phyloP scores from a whole-genome alignment of 2,329 filamentous ascomycete species.

The Coniella vitis region DNA sequence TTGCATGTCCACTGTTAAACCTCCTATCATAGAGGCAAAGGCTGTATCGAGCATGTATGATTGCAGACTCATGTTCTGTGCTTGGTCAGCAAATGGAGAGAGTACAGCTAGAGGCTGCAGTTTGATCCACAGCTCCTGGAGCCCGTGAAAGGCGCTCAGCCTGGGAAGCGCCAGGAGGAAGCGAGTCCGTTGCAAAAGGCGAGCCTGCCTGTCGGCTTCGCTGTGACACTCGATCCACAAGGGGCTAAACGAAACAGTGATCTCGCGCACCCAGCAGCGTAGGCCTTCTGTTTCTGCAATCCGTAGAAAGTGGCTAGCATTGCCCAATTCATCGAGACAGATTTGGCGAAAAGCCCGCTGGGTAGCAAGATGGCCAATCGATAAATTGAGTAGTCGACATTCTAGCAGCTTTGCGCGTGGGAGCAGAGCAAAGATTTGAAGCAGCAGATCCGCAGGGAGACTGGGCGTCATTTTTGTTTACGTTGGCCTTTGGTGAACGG shows the following conservation, averaged over 20 bases:
- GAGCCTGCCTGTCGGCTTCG: background rate
- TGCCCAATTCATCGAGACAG: background rate
- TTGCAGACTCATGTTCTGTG: background rate
- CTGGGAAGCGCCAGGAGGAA: constrained; percentile 1
- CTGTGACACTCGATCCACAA: no score
- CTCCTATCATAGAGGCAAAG: background rate
- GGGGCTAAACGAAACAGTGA: background rate
- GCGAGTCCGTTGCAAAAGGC: background rate
- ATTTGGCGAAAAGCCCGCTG: constrained; percentile 3
- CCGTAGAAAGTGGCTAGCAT: background rate
- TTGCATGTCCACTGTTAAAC: background rate
- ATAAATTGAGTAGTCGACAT: no score
- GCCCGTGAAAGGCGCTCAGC: background rate
- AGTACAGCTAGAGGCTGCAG: background rate
- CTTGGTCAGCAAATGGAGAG: background rate
- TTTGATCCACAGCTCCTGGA: constrained; percentile 7
- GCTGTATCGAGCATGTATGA: background rate
- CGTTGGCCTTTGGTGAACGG: no score
- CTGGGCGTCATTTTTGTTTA: no score
- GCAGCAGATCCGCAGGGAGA: no score
- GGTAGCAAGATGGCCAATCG: no score
- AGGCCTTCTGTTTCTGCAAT: constrained; percentile 1
- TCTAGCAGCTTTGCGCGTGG: no score
- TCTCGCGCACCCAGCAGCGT: constrained; percentile 1
- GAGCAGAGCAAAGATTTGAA: no score